Conservation (phyloP, 345 rosid genomes). For the Euphorbia peplus region DNA sequence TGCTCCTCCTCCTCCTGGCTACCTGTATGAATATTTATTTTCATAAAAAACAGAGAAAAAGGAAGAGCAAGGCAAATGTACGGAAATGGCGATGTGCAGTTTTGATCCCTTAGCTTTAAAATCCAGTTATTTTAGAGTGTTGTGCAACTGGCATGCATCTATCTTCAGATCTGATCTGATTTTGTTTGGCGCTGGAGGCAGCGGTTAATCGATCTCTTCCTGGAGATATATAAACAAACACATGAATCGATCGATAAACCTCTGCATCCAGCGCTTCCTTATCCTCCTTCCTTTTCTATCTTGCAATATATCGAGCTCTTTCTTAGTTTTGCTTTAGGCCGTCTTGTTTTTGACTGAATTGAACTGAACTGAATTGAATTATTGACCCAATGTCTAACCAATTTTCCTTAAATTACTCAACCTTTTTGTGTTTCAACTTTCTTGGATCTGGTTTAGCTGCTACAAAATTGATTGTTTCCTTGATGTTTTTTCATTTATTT, state of each 20-base stretch:
- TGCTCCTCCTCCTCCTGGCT: no score
- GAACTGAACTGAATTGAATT: no score
- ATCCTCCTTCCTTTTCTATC: constrained; percentile 10
- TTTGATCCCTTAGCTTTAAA: no score
- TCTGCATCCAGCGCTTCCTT: constrained; percentile 99
- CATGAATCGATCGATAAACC: constrained; percentile 99
- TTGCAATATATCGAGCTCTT: no score
- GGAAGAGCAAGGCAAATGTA: background rate
- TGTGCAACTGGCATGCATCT: constrained; percentile 10
- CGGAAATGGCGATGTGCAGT: constrained; percentile 8
- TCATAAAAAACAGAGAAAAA: background rate
- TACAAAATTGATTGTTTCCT: background rate
- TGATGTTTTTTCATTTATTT: background rate
- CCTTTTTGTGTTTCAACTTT: no score
- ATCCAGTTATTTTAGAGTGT: no score
- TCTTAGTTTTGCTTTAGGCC: background rate
- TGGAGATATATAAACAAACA: constrained; percentile 36
- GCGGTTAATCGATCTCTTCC: constrained; percentile 99
- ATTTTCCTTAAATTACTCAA: no score
- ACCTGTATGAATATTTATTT: no score
- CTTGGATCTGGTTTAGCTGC: background rate
- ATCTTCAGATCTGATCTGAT: constrained; percentile 1
- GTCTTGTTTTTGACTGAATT: background rate
- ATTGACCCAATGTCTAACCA: no score
- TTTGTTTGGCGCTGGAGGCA: constrained; percentile 62